Evolutionary conservation across 768 basidiomycete species (phyloP).

Genomic region (Lactarius quietus): DNA sequence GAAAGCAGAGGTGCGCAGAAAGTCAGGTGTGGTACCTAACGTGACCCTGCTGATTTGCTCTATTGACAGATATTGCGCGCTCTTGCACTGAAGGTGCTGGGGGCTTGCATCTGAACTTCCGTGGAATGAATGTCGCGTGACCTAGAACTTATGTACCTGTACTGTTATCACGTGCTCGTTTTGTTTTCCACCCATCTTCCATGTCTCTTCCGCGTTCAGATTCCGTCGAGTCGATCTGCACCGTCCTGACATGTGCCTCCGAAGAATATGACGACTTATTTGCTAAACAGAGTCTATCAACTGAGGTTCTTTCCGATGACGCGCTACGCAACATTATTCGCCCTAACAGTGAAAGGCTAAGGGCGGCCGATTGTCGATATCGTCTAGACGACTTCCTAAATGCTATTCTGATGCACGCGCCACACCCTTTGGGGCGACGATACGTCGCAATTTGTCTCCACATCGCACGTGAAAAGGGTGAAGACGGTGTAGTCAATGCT

Average conservation of each 20-base stretch:
- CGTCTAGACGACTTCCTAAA: not conserved
- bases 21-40: not conserved
- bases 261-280: too few species aligned
- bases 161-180: too few species aligned
- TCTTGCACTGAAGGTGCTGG: slow-evolving; percentile 78
- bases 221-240: too few species aligned
- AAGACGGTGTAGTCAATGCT: not conserved
- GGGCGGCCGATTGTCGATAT: not conserved
- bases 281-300: too few species aligned
- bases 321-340: too few species aligned
- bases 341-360: not conserved
- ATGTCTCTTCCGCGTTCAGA: too few species aligned
- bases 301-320: too few species aligned
- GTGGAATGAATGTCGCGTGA: not conserved
- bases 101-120: slow-evolving; percentile 37
- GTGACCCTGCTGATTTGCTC: not conserved
- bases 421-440: not conserved
- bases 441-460: not conserved
- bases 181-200: too few species aligned
- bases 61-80: slow-evolving; percentile 66
- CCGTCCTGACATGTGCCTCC: too few species aligned
- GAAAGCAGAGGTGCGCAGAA: slow-evolving; percentile 74
- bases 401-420: not conserved
- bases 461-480: not conserved
- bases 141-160: too few species aligned